phyloP scores from a whole-genome alignment of 192 early-diverging fungal species.

The Backusella morwellensis region DNA sequence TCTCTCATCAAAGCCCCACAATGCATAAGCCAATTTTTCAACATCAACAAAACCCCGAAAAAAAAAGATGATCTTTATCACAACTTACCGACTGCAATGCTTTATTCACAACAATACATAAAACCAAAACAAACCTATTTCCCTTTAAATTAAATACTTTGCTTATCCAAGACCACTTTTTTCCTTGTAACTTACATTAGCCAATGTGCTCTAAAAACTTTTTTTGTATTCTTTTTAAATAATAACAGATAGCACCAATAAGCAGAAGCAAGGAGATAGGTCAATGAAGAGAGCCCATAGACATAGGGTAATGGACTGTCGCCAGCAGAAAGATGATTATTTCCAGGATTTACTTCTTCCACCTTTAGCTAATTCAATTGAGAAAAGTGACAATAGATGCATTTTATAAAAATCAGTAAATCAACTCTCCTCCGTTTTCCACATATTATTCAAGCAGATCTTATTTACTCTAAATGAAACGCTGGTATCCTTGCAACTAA shows the following conservation, averaged over 20 bases:
- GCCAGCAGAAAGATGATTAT: slow-evolving; percentile 50
- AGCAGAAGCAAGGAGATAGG: slow-evolving; percentile 34
- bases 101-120: slow-evolving; percentile 51
- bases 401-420: background rate
- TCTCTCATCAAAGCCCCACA: background rate
- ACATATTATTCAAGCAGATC: background rate
- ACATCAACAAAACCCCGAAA: background rate
- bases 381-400: background rate
- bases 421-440: background rate
- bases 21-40: background rate
- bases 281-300: slow-evolving; percentile 35
- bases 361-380: slow-evolving; percentile 35
- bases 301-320: slow-evolving; percentile 50
- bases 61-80: background rate
- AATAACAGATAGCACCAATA: slow-evolving; percentile 35
- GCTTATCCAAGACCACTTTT: background rate
- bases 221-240: slow-evolving; percentile 35
- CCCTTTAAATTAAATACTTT: background rate
- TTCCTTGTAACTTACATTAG: slow-evolving; percentile 38
- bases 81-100: slow-evolving; percentile 45
- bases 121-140: slow-evolving; percentile 39
- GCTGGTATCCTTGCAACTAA: slow-evolving; percentile 43
- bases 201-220: slow-evolving; percentile 49
- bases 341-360: slow-evolving; percentile 47
- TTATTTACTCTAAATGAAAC: slow-evolving; percentile 40